Percentiles rank a stretch among this genome's conserved stretches.
Conservation (phyloP, 1,139 yeast species). For the Kodamaea sp. region DNA sequence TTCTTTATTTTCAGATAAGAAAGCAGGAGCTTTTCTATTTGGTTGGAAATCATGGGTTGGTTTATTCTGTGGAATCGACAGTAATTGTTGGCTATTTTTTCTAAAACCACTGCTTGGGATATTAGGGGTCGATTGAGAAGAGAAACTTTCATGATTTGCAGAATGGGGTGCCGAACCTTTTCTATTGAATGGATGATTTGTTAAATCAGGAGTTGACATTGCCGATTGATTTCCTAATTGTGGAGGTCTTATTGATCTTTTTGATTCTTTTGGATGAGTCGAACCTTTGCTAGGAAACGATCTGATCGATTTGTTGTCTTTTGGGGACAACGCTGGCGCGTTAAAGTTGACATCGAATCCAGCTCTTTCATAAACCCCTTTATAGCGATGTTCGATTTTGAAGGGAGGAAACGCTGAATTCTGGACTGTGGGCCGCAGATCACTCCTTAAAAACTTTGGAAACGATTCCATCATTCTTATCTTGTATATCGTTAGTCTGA, state of each 20-base stretch:
- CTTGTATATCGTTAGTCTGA: too few species aligned
- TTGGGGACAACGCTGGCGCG: constrained; percentile 7
- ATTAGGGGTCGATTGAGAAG: too few species aligned
- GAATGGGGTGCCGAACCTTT: not conserved
- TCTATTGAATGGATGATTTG: not conserved
- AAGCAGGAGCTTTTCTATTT: constrained; percentile 2
- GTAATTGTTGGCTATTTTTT: too few species aligned
- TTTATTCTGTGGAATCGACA: not conserved
- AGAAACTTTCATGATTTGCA: not conserved
- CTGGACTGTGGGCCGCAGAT: constrained; percentile 29
- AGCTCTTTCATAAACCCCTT: constrained; percentile 63
- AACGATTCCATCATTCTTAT: constrained; percentile 18
- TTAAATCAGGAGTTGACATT: constrained; percentile 5
- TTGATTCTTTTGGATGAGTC: constrained; percentile 5
- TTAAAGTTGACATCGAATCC: constrained; percentile 53
- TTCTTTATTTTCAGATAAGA: not conserved
- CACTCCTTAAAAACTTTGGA: constrained; percentile 29
- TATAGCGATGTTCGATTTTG: constrained; percentile 50
- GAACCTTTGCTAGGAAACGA: constrained; percentile 7
- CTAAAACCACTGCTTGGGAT: too few species aligned
- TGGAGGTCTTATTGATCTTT: constrained; percentile 6
- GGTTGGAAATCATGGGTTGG: not conserved
- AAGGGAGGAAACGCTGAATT: constrained; percentile 59
- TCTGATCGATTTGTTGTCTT: constrained; percentile 11
- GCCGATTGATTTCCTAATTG: constrained; percentile 2